Conservation (phyloP, 805 yeast species). For the Candida tibetensis region DNA sequence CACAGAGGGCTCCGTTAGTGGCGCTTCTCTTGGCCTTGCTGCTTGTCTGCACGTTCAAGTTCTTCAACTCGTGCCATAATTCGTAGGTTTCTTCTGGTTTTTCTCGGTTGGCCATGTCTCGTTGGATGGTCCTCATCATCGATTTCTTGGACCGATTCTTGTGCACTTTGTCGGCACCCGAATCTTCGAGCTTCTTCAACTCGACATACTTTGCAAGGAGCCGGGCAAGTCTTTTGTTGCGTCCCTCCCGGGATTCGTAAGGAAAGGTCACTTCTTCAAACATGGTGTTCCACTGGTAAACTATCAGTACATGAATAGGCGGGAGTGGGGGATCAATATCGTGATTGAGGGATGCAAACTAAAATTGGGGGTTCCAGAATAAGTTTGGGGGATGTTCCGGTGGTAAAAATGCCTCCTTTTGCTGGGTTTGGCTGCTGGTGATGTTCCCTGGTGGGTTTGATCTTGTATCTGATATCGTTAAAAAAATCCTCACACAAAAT, state of each 20-base stretch:
- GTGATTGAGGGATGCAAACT: no score
- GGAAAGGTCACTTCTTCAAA: constrained; percentile 7
- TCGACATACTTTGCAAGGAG: constrained; percentile 17
- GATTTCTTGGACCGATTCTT: constrained; percentile 8
- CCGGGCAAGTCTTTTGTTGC: constrained; percentile 4
- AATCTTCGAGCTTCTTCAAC: constrained; percentile 14
- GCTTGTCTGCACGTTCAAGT: constrained; percentile 14
- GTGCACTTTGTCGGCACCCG: constrained; percentile 2
- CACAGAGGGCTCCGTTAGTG: constrained; percentile 9
- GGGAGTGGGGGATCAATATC: no score
- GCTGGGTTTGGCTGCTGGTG: no score
- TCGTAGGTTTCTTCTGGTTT: constrained; percentile 35
- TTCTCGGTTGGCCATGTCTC: constrained; percentile 21
- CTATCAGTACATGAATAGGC: no score
- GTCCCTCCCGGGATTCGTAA: not conserved
- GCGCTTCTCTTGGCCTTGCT: not conserved
- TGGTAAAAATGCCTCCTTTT: no score
- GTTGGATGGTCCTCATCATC: constrained; percentile 21
- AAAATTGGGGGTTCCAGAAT: no score
- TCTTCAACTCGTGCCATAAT: constrained; percentile 25
- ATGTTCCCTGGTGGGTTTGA: no score
- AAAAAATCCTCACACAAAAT: no score
- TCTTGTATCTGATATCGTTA: no score
- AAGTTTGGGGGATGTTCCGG: no score
- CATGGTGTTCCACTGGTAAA: constrained; percentile 1